phyloP scores from a whole-genome alignment of 306 rosid genomes.

The Citrullus amarus region DNA sequence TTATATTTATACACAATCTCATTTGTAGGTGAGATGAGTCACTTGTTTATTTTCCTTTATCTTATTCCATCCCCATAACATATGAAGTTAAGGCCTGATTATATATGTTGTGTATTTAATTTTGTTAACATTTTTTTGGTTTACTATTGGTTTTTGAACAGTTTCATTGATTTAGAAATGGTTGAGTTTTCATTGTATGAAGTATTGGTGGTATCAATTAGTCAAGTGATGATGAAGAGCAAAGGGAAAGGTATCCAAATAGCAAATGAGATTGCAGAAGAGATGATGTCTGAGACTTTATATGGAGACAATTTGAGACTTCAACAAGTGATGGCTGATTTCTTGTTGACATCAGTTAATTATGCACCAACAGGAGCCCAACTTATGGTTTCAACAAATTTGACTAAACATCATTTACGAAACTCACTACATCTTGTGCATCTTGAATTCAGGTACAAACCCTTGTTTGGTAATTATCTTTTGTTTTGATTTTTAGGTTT shows the following conservation, averaged over 20 bases:
- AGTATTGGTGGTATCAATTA: conserved; percentile 49
- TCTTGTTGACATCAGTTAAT: conserved; percentile 45
- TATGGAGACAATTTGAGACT: conserved; percentile 78
- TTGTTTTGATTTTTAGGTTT: too few species aligned
- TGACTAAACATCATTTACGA: conserved; percentile 60
- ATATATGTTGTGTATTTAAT: too few species aligned
- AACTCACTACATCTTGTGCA: conserved; percentile 66
- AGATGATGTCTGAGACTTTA: conserved; percentile 34
- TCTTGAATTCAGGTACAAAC: conserved; percentile 58
- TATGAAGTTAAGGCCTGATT: too few species aligned
- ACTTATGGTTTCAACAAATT: conserved; percentile 38
- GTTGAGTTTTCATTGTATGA: conserved; percentile 74
- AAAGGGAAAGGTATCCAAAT: conserved; percentile 34
- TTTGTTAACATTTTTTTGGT: too few species aligned
- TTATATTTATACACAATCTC: too few species aligned
- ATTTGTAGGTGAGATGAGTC: too few species aligned
- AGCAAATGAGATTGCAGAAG: conserved; percentile 45
- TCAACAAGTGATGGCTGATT: conserved; percentile 79
- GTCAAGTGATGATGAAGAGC: conserved; percentile 68
- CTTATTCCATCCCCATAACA: too few species aligned
- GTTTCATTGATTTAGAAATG: conserved; percentile 55
- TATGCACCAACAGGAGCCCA: conserved; percentile 59
- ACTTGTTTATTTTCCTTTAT: too few species aligned
- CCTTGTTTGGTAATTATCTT: too few species aligned
- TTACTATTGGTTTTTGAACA: too few species aligned